phyloP scores from a whole-genome alignment of 192 early-diverging fungal genomes.

The Cetraspora pellucida region DNA sequence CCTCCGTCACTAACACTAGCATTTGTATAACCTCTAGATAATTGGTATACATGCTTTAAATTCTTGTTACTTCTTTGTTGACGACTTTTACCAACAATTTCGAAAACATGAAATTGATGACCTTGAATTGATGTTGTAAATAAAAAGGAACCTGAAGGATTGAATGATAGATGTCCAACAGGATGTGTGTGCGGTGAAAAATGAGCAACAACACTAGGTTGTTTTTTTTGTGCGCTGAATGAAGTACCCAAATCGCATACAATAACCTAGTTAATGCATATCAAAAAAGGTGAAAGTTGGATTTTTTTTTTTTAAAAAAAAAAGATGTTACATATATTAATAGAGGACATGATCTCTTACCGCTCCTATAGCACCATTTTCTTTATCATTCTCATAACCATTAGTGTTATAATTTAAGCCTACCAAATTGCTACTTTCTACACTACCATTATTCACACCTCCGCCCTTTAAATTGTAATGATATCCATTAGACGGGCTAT shows the following conservation, averaged over 20 bases:
- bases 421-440: constrained; percentile 26
- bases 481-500: constrained; percentile 27
- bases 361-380: constrained; percentile 41
- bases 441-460: background rate
- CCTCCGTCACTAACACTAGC: constrained; percentile 64
- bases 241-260: constrained; percentile 48
- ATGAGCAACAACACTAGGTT: constrained; percentile 60
- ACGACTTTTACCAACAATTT: constrained; percentile 43
- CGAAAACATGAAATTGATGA: constrained; percentile 76
- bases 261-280: constrained; percentile 44
- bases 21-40: constrained; percentile 78
- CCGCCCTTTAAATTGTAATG: constrained; percentile 8
- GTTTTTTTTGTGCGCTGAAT: constrained; percentile 24
- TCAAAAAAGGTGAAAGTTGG: background rate
- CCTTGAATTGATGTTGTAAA: constrained; percentile 73
- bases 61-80: constrained; percentile 27
- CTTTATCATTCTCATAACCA: constrained; percentile 39
- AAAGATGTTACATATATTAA: background rate
- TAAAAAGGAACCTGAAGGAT: constrained; percentile 63
- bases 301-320: background rate
- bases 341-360: constrained; percentile 32
- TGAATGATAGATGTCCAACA: constrained; percentile 64
- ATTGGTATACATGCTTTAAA: constrained; percentile 62
- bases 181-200: constrained; percentile 74
- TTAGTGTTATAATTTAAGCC: constrained; percentile 6